Percentiles rank a stretch among this genome's conserved stretches.
Conservation (phyloP, 345 rosid genomes). For the Zanthoxylum bungeanum region DNA sequence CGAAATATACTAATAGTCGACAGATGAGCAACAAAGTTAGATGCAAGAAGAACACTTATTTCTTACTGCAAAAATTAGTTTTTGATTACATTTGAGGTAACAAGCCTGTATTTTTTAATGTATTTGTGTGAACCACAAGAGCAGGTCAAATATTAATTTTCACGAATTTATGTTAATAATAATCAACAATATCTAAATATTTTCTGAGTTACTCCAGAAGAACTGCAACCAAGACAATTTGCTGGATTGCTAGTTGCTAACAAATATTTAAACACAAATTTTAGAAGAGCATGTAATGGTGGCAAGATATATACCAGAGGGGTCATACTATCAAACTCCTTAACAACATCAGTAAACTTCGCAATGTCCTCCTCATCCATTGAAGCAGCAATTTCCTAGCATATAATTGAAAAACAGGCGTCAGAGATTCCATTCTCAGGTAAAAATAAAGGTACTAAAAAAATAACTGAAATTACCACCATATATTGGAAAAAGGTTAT, state of each 20-base stretch:
- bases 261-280: background rate
- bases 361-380: slow-evolving; percentile 94
- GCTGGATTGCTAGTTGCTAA: background rate
- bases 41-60: background rate
- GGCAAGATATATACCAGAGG: slow-evolving; percentile 58
- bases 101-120: too few species aligned
- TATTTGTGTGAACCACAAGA: too few species aligned
- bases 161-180: too few species aligned
- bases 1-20: background rate
- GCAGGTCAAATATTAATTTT: too few species aligned
- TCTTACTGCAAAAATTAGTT: background rate
- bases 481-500: background rate
- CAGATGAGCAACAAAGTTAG: background rate
- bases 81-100: too few species aligned
- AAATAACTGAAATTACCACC: background rate
- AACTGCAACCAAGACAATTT: background rate
- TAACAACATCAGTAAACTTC: slow-evolving; percentile 81
- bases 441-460: background rate
- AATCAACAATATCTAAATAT: too few species aligned
- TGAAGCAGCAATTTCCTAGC: slow-evolving; percentile 80
- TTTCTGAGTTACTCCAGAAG: too few species aligned
- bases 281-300: background rate
- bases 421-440: background rate
- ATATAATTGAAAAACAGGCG: slow-evolving; percentile 4
- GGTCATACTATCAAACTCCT: slow-evolving; percentile 99